phyloP scores from a whole-genome alignment of 139 green algal genomes.

The Chlorella sp. region DNA sequence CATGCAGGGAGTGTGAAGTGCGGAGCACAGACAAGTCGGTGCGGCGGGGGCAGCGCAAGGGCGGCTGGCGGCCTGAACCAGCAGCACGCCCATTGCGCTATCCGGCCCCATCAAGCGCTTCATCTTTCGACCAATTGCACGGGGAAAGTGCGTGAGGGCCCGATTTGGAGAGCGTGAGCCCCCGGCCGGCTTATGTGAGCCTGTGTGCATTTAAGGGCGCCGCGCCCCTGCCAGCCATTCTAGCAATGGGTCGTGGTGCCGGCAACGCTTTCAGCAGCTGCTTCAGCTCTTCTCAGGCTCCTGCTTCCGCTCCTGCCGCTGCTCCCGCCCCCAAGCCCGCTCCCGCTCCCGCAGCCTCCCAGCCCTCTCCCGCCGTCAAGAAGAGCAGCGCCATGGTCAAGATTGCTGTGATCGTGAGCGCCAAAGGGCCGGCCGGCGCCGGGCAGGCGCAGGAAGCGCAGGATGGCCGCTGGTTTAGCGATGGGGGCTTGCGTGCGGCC shows the following conservation, averaged over 20 bases:
- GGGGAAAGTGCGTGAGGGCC: background rate
- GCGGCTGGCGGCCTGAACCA: too few relatives aligned
- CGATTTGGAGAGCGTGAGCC: background rate
- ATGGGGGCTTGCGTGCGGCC: too few relatives aligned
- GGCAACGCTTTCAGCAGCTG: background rate
- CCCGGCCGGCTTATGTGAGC: background rate
- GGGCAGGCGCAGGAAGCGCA: background rate
- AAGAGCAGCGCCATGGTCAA: background rate
- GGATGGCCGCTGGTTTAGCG: background rate
- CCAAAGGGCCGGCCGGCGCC: background rate
- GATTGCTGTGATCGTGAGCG: constrained; percentile 23
- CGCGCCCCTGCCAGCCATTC: background rate
- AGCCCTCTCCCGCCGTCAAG: background rate
- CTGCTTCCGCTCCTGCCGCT: background rate
- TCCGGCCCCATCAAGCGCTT: too few relatives aligned
- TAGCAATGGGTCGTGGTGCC: constrained; percentile 22
- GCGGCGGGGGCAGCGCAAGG: too few relatives aligned
- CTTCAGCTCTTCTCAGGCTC: background rate
- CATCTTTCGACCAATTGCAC: too few relatives aligned
- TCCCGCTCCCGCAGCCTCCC: background rate
- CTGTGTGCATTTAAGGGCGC: background rate
- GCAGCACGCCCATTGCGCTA: too few relatives aligned
- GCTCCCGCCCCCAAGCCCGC: background rate
- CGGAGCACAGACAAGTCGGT: too few relatives aligned
- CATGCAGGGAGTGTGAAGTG: too few relatives aligned